Evolutionary conservation across 768 basidiomycete species (phyloP), one percentile per base, ranked within the genome.

Genomic region (Boletus patriciae): DNA sequence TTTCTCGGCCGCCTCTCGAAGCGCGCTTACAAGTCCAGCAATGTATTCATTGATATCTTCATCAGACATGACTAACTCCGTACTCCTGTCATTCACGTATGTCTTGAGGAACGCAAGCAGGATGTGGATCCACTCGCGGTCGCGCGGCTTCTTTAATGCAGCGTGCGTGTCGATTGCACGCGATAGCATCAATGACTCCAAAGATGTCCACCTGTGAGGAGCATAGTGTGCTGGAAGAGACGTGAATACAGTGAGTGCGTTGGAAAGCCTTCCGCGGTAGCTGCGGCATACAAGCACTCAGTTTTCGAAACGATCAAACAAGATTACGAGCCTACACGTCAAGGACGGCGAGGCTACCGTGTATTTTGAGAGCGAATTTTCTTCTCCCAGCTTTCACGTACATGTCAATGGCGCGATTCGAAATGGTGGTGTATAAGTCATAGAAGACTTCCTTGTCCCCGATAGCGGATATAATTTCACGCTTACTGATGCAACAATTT

Each of bases 201-300:
- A 73, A 10, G 87, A 86, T 25, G 84, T 81, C 92, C 92, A 94
- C 66, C 79, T 79, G 68, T 90, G 87, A 8, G 89, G 88, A 0
- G 86, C 84, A 70, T 93, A 94, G 65, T 93, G 91, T 11, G 87
- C 88, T 1, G 93, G 89, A n/a, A 96, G 78, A 3, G 88, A 88
- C 0, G 83, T 80, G 67, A 85, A 95, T 41, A 87, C 84, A 23
- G 82, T 77, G 25, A 91, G 76, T 6, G 93, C 92, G 19, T 76
- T 78, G 7, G 76, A 69, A 31, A 86, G 74, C 16, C 84, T 83
- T 36, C 80, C 81, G 36, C 92, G 88, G 69, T 87, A 81, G 7
- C 93, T 94, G 59, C 29, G 51, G 45, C 44, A 48, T 18, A n/a
- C 58, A 52, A 19, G 23, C 18, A 37, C 34, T 69, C 25, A 66